Conservation (phyloP, 306 rosid genomes). For the Trifolium subterraneum region DNA sequence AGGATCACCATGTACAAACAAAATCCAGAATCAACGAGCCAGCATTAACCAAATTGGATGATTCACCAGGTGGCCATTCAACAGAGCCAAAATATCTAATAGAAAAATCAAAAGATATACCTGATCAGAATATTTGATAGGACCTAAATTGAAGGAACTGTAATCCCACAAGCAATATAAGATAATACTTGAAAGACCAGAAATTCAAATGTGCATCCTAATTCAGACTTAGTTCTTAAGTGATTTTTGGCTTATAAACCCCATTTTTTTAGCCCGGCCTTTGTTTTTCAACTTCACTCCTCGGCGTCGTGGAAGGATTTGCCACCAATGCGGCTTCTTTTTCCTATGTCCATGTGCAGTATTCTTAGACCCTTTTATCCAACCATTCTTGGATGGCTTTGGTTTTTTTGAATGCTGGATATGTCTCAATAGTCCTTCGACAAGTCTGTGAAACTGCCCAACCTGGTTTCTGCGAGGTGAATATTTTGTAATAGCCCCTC, state of each 20-base stretch:
- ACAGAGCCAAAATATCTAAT: slow-evolving; percentile 8
- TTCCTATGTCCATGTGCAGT: slow-evolving; percentile 34
- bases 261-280: slow-evolving; percentile 53
- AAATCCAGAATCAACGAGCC: neutral
- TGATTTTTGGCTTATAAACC: slow-evolving; percentile 50
- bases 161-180: neutral
- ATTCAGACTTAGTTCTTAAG: slow-evolving; percentile 31
- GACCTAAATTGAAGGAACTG: neutral
- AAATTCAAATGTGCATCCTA: slow-evolving; percentile 1
- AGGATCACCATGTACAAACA: neutral
- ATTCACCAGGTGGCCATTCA: neutral
- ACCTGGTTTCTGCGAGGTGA: slow-evolving; percentile 42
- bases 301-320: slow-evolving; percentile 41
- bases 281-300: slow-evolving; percentile 57
- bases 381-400: slow-evolving; percentile 35
- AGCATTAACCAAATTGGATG: neutral
- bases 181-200: neutral
- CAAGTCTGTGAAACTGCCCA: slow-evolving; percentile 64
- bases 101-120: slow-evolving; percentile 20
- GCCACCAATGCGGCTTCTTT: slow-evolving; percentile 66
- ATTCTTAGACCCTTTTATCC: slow-evolving; percentile 16
- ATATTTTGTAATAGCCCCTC: slow-evolving; percentile 38
- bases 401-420: slow-evolving; percentile 49
- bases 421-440: slow-evolving; percentile 61
- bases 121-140: neutral